Base-by-base conservation (phyloP, 805 yeast genomes). In the Starmerella tilneyi region DNA sequence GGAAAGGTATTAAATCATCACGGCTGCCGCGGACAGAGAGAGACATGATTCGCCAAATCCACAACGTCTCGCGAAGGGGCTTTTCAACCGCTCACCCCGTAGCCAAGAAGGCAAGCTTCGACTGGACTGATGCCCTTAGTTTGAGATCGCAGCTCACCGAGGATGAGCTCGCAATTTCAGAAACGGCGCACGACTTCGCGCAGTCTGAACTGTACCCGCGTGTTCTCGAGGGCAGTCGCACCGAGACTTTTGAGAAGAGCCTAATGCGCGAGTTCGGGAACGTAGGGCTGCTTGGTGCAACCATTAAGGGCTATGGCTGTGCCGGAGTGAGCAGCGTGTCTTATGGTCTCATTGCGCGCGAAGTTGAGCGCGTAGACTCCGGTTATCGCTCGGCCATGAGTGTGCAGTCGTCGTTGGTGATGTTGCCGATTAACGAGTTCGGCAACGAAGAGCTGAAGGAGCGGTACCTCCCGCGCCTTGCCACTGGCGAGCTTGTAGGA, bases 401-500 rank as follows among this genome's bases (percentile, higher is more conserved):
- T 37, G 72, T 67, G 24, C 71, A 68, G 54, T 65, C 70, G n/a
- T 65, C 70, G 21, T 57, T 67, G 28, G 72, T 67, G 19, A 68
- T 67, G 72, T 66, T 54, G 35, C 70, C 72, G 12, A 67, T 68
- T 42, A 46, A 58, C 45, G 58, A 48, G 45, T 67, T 67, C 46
- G 72, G 71, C 19, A 56, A 67, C 11, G 60, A 58, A 48, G 71
- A 64, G 52, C 66, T 60, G 52, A 68, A 67, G 57, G 64, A 67
- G 39, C 56, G 68, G 21, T 63, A 61, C 41, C 50, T 67, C 44
- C 71, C 72, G 12, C 46, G 47, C 21, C 61, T 68, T 40, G 70
- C 69, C 2, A 47, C 62, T 6, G 72, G 71, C 8, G 70, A 68
- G 48, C 54, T 67, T n/a, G 56, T 67, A 13, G 81, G 81, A 32